Conservation (phyloP, 2,329 filamentous ascomycete genomes). For the Exophiala lecanii-corni region DNA sequence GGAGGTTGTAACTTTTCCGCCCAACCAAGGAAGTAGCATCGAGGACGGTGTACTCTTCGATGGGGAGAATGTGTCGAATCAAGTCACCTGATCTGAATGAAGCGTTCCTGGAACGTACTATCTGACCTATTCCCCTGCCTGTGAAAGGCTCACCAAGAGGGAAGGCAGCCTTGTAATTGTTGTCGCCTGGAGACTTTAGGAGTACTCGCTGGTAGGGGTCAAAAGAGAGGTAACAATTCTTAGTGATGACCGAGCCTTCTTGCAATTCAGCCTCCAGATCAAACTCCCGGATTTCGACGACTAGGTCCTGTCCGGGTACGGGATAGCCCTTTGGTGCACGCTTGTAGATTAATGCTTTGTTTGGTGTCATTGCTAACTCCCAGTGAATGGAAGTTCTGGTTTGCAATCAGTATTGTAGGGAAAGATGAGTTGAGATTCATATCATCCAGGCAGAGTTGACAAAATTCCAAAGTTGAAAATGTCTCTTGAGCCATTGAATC, state of each 20-base stretch:
- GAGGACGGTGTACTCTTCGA: constrained; percentile 65
- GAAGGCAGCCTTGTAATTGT: constrained; percentile 67
- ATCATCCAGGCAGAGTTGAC: too few species aligned
- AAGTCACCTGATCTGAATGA: constrained; percentile 49
- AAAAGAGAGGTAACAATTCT: constrained; percentile 58
- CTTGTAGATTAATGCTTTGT: constrained; percentile 62
- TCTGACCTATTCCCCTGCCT: constrained; percentile 60
- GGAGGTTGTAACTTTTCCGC: constrained; percentile 45
- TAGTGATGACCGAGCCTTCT: constrained; percentile 58
- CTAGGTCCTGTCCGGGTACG: constrained; percentile 64
- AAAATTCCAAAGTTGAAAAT: too few species aligned
- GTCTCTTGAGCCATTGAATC: too few species aligned
- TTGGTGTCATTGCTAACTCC: background rate
- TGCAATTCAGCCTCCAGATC: constrained; percentile 48
- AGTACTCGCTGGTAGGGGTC: constrained; percentile 81
- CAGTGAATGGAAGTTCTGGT: too few species aligned
- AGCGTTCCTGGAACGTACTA: constrained; percentile 68
- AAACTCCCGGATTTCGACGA: constrained; percentile 46
- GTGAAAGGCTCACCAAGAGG: constrained; percentile 59
- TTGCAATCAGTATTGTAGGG: too few species aligned
- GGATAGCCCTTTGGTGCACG: constrained; percentile 61
- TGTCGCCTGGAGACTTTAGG: constrained; percentile 61
- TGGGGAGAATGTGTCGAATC: constrained; percentile 36
- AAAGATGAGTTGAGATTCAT: too few species aligned
- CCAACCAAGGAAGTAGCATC: constrained; percentile 40